Percentiles rank a stretch among this genome's conserved stretches.
Conservation (phyloP, 179 eudicot genomes). For the Patellifolia procumbens region DNA sequence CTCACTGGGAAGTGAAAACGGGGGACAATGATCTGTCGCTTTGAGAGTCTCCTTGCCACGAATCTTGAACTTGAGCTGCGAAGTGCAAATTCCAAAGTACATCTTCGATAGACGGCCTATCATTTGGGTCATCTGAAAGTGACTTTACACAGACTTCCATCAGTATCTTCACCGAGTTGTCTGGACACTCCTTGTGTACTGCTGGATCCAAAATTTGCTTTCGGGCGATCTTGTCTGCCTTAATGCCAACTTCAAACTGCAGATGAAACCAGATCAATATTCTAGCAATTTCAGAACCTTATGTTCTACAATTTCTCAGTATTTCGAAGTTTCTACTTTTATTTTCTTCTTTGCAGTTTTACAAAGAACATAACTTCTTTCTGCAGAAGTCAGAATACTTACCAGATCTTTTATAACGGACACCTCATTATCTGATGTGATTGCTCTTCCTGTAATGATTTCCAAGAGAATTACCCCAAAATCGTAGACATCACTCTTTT, state of each 20-base stretch:
- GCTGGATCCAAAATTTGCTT: conserved; percentile 62
- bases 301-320: not conserved
- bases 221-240: conserved; percentile 56
- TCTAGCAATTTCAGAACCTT: not conserved
- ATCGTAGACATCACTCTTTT: conserved; percentile 40
- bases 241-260: conserved; percentile 62
- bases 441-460: conserved; percentile 39
- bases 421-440: conserved; percentile 36
- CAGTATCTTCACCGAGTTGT: conserved; percentile 57
- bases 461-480: conserved; percentile 51
- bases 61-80: conserved; percentile 75
- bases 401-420: conserved; percentile 41
- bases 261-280: not conserved
- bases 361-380: not conserved
- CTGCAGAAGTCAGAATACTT: conserved; percentile 14
- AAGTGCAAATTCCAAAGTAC: conserved; percentile 85
- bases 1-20: conserved; percentile 34
- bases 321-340: too few species aligned
- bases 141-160: conserved; percentile 68
- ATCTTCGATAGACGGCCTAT: conserved; percentile 80
- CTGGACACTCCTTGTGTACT: conserved; percentile 49
- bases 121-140: conserved; percentile 41
- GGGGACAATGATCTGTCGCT: conserved; percentile 50
- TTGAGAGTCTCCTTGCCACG: conserved; percentile 42
- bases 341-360: too few species aligned